phyloP scores from a whole-genome alignment of 2,329 filamentous ascomycete species.

The Xylaria sp. region DNA sequence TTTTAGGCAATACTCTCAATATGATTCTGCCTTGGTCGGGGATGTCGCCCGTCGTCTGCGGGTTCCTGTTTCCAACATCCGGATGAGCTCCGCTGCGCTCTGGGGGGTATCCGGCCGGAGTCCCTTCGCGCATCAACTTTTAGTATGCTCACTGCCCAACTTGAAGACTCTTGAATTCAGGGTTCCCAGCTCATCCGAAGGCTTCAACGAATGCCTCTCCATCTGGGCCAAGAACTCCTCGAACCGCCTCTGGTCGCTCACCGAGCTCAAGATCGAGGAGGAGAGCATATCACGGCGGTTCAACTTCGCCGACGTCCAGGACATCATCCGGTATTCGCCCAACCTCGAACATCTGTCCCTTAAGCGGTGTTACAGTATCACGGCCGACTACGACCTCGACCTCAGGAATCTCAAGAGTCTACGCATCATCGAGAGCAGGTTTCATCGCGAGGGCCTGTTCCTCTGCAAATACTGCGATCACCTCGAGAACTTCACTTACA shows the following conservation, averaged over 20 bases:
- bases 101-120: slow-evolving; percentile 28
- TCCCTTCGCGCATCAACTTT: slow-evolving; percentile 28
- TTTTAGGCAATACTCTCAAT: slow-evolving; percentile 29
- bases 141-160: slow-evolving; percentile 29
- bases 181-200: slow-evolving; percentile 26
- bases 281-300: slow-evolving; percentile 29
- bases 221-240: slow-evolving; percentile 29
- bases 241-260: slow-evolving; percentile 29
- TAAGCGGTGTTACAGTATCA: slow-evolving; percentile 29
- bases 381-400: slow-evolving; percentile 28
- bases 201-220: slow-evolving; percentile 31
- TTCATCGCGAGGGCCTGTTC: slow-evolving; percentile 29
- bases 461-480: slow-evolving; percentile 30
- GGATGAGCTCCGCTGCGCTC: slow-evolving; percentile 28
- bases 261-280: slow-evolving; percentile 27
- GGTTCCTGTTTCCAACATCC: slow-evolving; percentile 29
- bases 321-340: slow-evolving; percentile 29
- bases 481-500: slow-evolving; percentile 30
- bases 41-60: slow-evolving; percentile 29
- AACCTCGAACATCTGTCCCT: slow-evolving; percentile 28
- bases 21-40: slow-evolving; percentile 29
- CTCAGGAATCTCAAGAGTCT: slow-evolving; percentile 24
- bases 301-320: slow-evolving; percentile 30
- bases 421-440: slow-evolving; percentile 29
- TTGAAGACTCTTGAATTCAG: slow-evolving; percentile 25